Base-by-base conservation (phyloP, 2,329 filamentous ascomycete species). In the Penicillium hordei region DNA sequence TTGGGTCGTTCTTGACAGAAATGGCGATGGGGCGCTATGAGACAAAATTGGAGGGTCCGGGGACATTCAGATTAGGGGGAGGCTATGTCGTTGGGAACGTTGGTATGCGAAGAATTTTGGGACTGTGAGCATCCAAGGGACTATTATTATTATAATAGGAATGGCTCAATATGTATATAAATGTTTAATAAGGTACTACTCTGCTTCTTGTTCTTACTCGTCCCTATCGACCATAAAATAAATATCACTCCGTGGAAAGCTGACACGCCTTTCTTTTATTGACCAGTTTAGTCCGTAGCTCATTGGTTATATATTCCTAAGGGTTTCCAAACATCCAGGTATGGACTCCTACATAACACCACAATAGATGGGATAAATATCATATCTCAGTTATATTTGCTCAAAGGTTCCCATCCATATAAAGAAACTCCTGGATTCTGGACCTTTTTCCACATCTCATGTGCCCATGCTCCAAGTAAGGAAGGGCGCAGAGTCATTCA, bases 1-100 rank as follows among this genome's bases (percentile, higher is more conserved):
- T 85, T 60, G 81, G 79, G 1, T 74, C 68, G 33, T 78, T 81
- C 27, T 67, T 82, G 62, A 76, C 79, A 0, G 75, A 80, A 49
- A 66, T 86, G 62, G 82, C 82, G 5, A 72, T 60, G 53, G 60
- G 61, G 4, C 39, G 43, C 13, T 50, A 52, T 38, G 61, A 65
- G 21, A 38, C 8, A 5, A 62, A 55, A 25, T 21, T 64, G 25
- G 23, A 59, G 31, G 63, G 63, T 1, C 21, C 56, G 0, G 61
- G 63, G 2, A 27, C 42, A 27, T 62, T 64, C 25, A 59, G 38
- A 39, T 38, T 62, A 25, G 63, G 63, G 12, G 57, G 55, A 31
- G 57, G 63, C 17, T 62, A 50, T 31, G 39, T 65, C 5, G 36
- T 65, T 46, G 58, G 53, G 19, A 65, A 65, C 33, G 42, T 29